Base-by-base conservation (phyloP, 2,329 filamentous ascomycete species). In the Microdochium paspali region DNA sequence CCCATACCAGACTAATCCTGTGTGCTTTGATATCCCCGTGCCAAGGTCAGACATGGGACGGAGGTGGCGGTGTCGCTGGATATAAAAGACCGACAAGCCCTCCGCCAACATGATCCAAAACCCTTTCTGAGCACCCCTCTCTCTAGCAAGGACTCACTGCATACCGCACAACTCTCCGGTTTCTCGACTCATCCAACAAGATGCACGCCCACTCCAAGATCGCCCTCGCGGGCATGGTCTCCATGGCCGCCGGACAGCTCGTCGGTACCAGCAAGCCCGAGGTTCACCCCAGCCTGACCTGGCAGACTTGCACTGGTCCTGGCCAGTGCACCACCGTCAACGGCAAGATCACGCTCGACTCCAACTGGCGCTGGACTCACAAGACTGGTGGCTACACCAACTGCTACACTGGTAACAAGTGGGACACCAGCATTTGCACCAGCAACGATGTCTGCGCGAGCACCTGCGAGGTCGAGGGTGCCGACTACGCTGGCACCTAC, bases 331-430 rank as follows among this genome's bases (percentile, higher is more conserved):
- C 66, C 10, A 59, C 61, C 15, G 65, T 70, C 51, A 61, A 61
- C 47, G 71, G 65, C 44, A 68, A 68, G 42, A 66, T 77, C 28
- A 72, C 74, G 44, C 62, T 77, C 54, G 74, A 77, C 53, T 53
- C 72, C 44, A 76, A 76, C 62, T 77, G 73, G 72, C 70, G 73
- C 50, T 77, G 73, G 73, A 61, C 75, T 40, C 72, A 76, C 58
- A 53, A 57, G n/a, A 62, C 60, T 44, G 53, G 53, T 10, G 66
- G 66, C 30, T 67, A 61, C 49, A 69, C 65, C 48, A 76, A 76
- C 61, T 74, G 71, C 63, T 74, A 74, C 55, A 71, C 68, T 44
- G 71, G 70, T 46, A 73, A 74, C 58, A 53, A 57, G 53, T 61
- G 59, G 58, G 70, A 70, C 48, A 58, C 64, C 10, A 50, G 45